Percentiles rank a stretch among this genome's conserved stretches.
Conservation (phyloP, 2,329 filamentous ascomycete genomes). For the Fusarium stilboides region DNA sequence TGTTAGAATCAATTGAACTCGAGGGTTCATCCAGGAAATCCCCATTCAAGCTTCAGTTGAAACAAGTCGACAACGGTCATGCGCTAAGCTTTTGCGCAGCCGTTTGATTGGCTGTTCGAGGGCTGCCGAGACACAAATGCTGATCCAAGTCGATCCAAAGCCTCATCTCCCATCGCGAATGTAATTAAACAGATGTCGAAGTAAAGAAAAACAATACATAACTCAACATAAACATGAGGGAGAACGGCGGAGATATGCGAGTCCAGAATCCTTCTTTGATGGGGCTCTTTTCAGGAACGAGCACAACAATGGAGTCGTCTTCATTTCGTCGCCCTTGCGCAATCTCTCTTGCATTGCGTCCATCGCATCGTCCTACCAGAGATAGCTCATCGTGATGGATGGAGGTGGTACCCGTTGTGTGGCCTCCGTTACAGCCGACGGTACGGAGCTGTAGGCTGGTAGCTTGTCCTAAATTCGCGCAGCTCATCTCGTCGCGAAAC, state of each 20-base stretch:
- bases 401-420: conserved; percentile 10
- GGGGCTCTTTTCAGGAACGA: conserved; percentile 11
- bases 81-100: conserved; percentile 23
- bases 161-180: conserved; percentile 28
- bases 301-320: conserved; percentile 21
- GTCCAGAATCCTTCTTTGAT: background rate
- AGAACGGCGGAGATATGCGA: conserved; percentile 3
- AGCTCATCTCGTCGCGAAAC: conserved; percentile 22
- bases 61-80: conserved; percentile 1
- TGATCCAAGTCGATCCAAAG: conserved; percentile 19
- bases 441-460: background rate
- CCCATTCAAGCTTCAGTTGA: conserved; percentile 6
- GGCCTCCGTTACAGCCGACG: conserved; percentile 26
- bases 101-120: conserved; percentile 24
- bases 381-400: conserved; percentile 11
- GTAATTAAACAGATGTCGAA: conserved; percentile 30
- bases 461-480: conserved; percentile 34
- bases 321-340: conserved; percentile 27
- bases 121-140: conserved; percentile 20
- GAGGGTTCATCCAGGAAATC: background rate
- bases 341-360: conserved; percentile 36
- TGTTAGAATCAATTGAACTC: background rate
- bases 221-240: background rate
- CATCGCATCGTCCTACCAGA: conserved; percentile 18
- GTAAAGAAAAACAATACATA: conserved; percentile 8